A percentile compares a stretch with the other conserved stretches of the same genome.
These are phyloP conservation scores for Penicillium italicum DNA, from an alignment of 2,329 filamentous ascomycete species.

Conservation along the genomic window DNA sequence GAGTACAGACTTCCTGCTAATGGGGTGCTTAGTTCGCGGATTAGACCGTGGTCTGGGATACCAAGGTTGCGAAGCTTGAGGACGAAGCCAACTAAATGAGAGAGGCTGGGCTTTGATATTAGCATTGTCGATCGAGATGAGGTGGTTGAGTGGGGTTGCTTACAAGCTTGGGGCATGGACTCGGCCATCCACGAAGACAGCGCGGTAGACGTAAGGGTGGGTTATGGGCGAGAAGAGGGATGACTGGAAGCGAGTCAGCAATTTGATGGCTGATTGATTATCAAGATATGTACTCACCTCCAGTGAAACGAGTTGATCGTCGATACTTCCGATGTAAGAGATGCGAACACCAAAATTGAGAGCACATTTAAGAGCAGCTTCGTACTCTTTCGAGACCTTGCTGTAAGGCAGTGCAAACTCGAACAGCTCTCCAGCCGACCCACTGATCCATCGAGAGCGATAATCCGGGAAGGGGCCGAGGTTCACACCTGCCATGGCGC, in stretches of 20 bases:
- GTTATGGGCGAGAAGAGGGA: conserved; percentile 79
- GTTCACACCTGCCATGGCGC: conserved; percentile 86
- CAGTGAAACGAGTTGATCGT: conserved; percentile 91
- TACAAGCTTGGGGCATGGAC: conserved; percentile 88
- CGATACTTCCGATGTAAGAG: conserved; percentile 88
- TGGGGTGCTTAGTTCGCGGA: conserved; percentile 82
- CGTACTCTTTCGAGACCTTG: conserved; percentile 76
- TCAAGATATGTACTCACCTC: conserved; percentile 55
- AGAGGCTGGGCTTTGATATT: conserved; percentile 53
- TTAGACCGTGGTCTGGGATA: conserved; percentile 85
- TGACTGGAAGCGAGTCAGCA: conserved; percentile 49
- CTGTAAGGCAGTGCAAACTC: conserved; percentile 84
- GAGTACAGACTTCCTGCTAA: conserved; percentile 87
- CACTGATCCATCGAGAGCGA: conserved; percentile 82
- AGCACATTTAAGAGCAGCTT: conserved; percentile 68
- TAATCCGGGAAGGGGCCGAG: conserved; percentile 91
- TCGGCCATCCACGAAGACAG: conserved; percentile 92
- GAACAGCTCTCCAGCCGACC: conserved; percentile 89
- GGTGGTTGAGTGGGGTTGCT: conserved; percentile 24
- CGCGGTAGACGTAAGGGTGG: conserved; percentile 90
- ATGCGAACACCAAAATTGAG: conserved; percentile 77
- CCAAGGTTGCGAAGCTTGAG: conserved; percentile 92
- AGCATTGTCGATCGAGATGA: not conserved
- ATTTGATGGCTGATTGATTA: not conserved
- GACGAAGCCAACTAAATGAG: conserved; percentile 86